Percentiles rank a stretch among this genome's conserved stretches.
Conservation (phyloP, 2,329 filamentous ascomycete genomes). For the Paecilomyces sp. region DNA sequence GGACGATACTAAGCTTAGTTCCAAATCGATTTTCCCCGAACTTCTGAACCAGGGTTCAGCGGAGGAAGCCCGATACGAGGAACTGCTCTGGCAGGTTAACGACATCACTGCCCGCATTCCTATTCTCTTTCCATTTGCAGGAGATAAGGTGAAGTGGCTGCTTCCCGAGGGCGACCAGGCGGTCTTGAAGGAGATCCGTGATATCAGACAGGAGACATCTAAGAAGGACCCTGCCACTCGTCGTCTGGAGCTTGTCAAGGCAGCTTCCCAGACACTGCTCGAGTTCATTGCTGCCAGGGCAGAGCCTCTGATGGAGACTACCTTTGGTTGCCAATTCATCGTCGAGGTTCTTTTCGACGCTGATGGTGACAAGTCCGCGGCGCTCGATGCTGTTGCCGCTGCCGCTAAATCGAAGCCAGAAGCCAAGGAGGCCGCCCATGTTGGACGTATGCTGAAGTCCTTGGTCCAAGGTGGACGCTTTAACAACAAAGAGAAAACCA, state of each 20-base stretch:
- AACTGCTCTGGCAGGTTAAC: conserved; percentile 35
- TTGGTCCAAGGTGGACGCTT: conserved; percentile 85
- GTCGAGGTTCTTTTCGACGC: conserved; percentile 72
- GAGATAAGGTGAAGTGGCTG: conserved; percentile 54
- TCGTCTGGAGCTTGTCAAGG: conserved; percentile 66
- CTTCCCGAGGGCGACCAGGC: conserved; percentile 59
- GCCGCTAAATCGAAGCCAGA: conserved; percentile 35
- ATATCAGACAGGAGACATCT: conserved; percentile 73
- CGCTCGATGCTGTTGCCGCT: conserved; percentile 59
- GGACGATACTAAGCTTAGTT: conserved; percentile 84
- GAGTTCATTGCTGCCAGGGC: conserved; percentile 64
- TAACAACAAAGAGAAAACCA: conserved; percentile 63
- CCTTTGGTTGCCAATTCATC: conserved; percentile 82
- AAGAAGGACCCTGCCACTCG: conserved; percentile 82
- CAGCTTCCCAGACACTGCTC: conserved; percentile 68
- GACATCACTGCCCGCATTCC: conserved; percentile 51
- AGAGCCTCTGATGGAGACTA: conserved; percentile 61
- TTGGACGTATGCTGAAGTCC: conserved; percentile 81
- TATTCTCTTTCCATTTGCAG: conserved; percentile 74
- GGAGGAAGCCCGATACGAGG: conserved; percentile 33
- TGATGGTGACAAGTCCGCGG: conserved; percentile 67
- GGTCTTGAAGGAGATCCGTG: conserved; percentile 68
- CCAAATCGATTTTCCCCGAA: conserved; percentile 82
- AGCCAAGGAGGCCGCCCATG: conserved; percentile 57
- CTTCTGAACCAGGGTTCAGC: conserved; percentile 61